Conservation (phyloP, 352 stramenopile genomes). For the Phytopythium litorale region DNA sequence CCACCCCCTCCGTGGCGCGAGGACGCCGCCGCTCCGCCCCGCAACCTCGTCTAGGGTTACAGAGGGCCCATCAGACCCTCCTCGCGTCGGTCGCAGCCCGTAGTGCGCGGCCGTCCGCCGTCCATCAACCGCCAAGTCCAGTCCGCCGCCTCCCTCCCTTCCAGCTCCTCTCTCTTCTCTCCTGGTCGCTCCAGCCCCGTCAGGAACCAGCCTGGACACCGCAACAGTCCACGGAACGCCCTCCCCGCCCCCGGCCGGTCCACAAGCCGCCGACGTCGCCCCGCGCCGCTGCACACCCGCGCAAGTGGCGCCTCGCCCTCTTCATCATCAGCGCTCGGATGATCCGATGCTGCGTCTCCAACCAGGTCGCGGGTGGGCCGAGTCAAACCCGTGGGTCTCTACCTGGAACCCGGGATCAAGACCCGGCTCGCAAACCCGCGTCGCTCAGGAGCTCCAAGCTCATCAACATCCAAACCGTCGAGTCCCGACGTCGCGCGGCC, state of each 20-base stretch:
- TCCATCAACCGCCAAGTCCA: background rate
- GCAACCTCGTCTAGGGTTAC: slow-evolving; percentile 59
- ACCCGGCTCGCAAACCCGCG: too few relatives aligned
- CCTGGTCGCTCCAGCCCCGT: background rate
- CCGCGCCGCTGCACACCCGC: background rate
- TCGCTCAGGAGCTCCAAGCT: too few relatives aligned
- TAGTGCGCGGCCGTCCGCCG: background rate
- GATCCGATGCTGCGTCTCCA: background rate
- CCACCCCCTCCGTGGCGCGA: slow-evolving; percentile 5
- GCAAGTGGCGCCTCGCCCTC: background rate
- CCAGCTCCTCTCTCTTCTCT: background rate
- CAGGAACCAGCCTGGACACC: background rate
- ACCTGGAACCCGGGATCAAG: too few relatives aligned
- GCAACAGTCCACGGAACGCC: background rate
- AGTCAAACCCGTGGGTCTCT: too few relatives aligned
- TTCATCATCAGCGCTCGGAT: slow-evolving; percentile 6
- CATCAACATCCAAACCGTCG: background rate
- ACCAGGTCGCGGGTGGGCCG: too few relatives aligned
- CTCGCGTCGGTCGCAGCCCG: slow-evolving; percentile 22
- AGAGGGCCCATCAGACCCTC: slow-evolving; percentile 48
- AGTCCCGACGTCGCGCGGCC: background rate
- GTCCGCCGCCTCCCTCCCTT: background rate
- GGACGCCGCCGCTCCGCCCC: slow-evolving; percentile 9
- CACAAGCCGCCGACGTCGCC: background rate
- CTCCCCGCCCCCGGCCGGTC: too few relatives aligned